Conservation (phyloP, 305 asterid species). For the Ilex paraguariensis region DNA sequence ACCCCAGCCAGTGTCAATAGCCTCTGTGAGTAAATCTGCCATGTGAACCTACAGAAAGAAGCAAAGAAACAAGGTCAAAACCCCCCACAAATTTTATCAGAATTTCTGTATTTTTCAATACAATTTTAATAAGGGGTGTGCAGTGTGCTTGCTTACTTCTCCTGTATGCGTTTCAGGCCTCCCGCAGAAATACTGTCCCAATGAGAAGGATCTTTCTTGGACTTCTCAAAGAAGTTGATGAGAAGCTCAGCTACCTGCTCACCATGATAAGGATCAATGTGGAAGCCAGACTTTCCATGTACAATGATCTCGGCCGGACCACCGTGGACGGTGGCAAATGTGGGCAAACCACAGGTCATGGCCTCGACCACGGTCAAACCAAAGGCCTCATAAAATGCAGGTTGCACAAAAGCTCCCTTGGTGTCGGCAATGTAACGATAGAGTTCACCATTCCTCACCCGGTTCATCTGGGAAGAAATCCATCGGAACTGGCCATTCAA, state of each 20-base stretch:
- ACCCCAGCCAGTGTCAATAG: slow-evolving; percentile 40
- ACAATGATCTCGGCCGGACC: slow-evolving; percentile 84
- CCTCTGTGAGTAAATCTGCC: slow-evolving; percentile 42
- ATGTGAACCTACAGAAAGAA: slow-evolving; percentile 12
- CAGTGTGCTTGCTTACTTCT: slow-evolving; percentile 37
- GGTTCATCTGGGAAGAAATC: slow-evolving; percentile 88
- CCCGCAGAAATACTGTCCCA: slow-evolving; percentile 60
- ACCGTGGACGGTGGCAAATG: slow-evolving; percentile 63
- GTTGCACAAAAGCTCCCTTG: slow-evolving; percentile 64
- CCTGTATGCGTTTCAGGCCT: slow-evolving; percentile 61
- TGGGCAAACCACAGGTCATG: slow-evolving; percentile 73
- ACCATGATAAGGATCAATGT: slow-evolving; percentile 68
- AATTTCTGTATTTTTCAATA: too few species aligned
- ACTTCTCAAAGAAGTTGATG: slow-evolving; percentile 55
- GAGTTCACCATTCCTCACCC: slow-evolving; percentile 77
- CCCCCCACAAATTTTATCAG: too few species aligned
- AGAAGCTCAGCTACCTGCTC: slow-evolving; percentile 55
- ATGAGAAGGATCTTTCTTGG: slow-evolving; percentile 45
- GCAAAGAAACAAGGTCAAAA: too few species aligned
- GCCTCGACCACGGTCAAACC: slow-evolving; percentile 81
- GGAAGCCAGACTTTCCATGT: slow-evolving; percentile 74
- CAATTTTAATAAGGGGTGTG: background rate
- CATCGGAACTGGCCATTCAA: slow-evolving; percentile 77
- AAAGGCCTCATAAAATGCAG: slow-evolving; percentile 81
- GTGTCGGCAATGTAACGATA: slow-evolving; percentile 79